Conservation (phyloP, 2,329 filamentous ascomycete species). For the Apiospora sp. region DNA sequence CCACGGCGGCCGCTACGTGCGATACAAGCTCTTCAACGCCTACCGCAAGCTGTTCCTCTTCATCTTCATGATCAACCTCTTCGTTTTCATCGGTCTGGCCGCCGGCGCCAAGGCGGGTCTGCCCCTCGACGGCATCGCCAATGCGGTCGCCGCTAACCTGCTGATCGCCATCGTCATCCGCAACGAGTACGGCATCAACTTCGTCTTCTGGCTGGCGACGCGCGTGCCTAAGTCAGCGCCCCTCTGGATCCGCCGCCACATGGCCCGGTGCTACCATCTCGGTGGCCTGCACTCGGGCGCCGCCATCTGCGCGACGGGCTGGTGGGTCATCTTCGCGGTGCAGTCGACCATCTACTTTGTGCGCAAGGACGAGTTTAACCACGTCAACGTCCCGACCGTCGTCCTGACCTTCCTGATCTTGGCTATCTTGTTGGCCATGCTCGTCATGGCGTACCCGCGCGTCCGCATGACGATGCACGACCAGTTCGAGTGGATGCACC, state of each 20-base stretch:
- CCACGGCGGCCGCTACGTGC: slow-evolving; percentile 18
- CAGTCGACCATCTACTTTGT: slow-evolving; percentile 37
- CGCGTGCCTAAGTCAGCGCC: slow-evolving; percentile 53
- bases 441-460: slow-evolving; percentile 58
- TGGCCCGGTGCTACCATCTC: slow-evolving; percentile 60
- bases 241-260: slow-evolving; percentile 51
- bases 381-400: slow-evolving; percentile 10
- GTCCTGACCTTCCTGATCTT: slow-evolving; percentile 53
- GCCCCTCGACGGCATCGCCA: slow-evolving; percentile 28
- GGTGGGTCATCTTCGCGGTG: slow-evolving; percentile 51
- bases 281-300: slow-evolving; percentile 63
- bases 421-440: slow-evolving; percentile 55
- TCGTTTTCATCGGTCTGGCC: slow-evolving; percentile 45
- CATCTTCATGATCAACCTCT: slow-evolving; percentile 24
- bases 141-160: slow-evolving; percentile 45
- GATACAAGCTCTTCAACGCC: slow-evolving; percentile 24
- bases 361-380: not conserved
- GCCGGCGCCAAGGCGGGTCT: slow-evolving; percentile 49
- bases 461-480: slow-evolving; percentile 61
- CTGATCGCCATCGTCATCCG: slow-evolving; percentile 52
- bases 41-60: slow-evolving; percentile 26
- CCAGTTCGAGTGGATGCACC: slow-evolving; percentile 64
- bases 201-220: slow-evolving; percentile 51
- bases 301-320: slow-evolving; percentile 55
- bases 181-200: slow-evolving; percentile 57